Evolutionary conservation across 306 rosid genomes (phyloP).

Genomic region (Cucumis hystrix): DNA sequence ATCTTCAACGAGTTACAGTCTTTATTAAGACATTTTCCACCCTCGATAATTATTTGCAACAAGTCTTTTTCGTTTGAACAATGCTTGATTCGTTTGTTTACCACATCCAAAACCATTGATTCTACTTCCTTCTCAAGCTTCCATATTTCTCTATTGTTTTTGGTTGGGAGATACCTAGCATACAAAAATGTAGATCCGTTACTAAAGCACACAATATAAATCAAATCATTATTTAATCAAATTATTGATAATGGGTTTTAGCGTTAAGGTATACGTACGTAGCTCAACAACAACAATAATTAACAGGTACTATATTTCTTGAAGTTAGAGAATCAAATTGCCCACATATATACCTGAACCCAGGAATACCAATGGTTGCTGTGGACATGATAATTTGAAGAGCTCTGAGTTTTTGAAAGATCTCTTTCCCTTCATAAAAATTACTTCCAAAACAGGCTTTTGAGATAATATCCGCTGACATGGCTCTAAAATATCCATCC

Average conservation of each 20-base stretch:
- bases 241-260: too few relatives aligned
- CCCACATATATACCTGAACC: constrained; percentile 20
- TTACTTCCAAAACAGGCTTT: constrained; percentile 59
- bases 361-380: constrained; percentile 35
- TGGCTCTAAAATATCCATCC: constrained; percentile 31
- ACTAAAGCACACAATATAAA: too few relatives aligned
- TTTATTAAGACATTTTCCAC: constrained; percentile 23
- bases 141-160: constrained; percentile 37
- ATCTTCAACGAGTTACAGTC: background rate
- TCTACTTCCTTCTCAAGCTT: constrained; percentile 39
- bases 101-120: constrained; percentile 25
- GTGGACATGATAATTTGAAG: constrained; percentile 35
- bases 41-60: constrained; percentile 46
- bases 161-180: constrained; percentile 41
- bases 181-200: too few relatives aligned
- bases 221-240: too few relatives aligned
- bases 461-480: constrained; percentile 47
- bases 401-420: constrained; percentile 44
- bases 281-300: too few relatives aligned
- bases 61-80: constrained; percentile 29
- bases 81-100: constrained; percentile 18
- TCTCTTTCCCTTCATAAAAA: constrained; percentile 41
- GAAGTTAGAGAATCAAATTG: too few relatives aligned
- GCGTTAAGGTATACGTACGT: too few relatives aligned
- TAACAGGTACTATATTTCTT: too few relatives aligned